Evolutionary conservation across 208 protist species (phyloP), one percentile per base, ranked within the genome.

Genomic region (Crithidia mellificae): DNA sequence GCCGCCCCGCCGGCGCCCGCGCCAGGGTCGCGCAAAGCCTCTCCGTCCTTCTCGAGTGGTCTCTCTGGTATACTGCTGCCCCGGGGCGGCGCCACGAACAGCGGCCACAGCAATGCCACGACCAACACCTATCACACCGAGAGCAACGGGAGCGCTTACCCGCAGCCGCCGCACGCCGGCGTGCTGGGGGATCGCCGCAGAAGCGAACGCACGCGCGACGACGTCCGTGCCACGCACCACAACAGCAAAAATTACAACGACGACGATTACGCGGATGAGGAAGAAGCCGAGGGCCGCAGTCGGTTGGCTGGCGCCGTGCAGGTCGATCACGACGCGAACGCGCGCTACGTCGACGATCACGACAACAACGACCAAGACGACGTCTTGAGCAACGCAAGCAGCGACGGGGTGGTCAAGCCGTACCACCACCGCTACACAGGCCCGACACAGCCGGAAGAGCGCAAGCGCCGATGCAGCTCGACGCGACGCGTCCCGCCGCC

Each of bases 351-450:
- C 27, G 52, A 43, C 32, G 14, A 25, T n/a, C 19, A 43, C 19
- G 32, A 57, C 41, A 46, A n/a, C 41, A 43, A 43, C 29, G 29
- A 43, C 6, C 29, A 39, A 7, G 32, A 57, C 34, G 54, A 47
- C 4, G 38, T 49, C 22, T 20, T 34, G 22, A 61, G 54, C 54
- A 61, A 47, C 54, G 54, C 22, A 8, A 61, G 54, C 38, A 61
- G 38, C 54, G 15, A 46, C 12, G 14, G 41, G 12, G 30, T 12
- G 38, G n/a, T n/a, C n/a, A 19, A 30, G 54, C 24, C 1, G 46
- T 8, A 51, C 46, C 46, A 27, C 41, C 6, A 51, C 46, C 46
- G 14, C 41, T 46, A 29, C 46, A 27, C 14, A 14, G 17, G 5
- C 14, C 5, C 27, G 11, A 41, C 20, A 32, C 54, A 32, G 41